A percentile compares a stretch with the other conserved stretches of the same genome.
These are phyloP conservation scores for Verticillium albo-atrum DNA, from an alignment of 2,329 filamentous ascomycete genomes.

Conservation along the genomic window DNA sequence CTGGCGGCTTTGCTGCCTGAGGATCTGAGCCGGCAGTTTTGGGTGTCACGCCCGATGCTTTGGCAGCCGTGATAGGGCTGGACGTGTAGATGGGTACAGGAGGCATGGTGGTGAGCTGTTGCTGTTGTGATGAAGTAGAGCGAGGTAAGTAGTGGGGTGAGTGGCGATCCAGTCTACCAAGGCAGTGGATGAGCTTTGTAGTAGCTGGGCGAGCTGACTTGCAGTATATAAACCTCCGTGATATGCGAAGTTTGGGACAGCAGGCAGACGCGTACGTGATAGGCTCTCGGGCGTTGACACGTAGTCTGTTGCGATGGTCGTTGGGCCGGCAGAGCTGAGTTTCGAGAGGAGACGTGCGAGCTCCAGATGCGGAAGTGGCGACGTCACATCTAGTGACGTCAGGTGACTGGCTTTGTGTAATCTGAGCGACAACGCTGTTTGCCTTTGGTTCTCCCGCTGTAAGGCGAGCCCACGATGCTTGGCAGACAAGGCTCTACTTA, in stretches of 20 bases:
- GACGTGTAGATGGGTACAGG: slow-evolving; percentile 56
- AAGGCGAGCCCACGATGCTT: not conserved
- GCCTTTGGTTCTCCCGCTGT: not conserved
- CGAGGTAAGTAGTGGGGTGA: not conserved
- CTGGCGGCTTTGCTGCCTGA: slow-evolving; percentile 10
- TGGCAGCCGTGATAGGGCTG: slow-evolving; percentile 55
- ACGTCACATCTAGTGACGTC: slow-evolving; percentile 3
- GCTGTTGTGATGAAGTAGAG: not conserved
- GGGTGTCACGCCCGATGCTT: slow-evolving; percentile 44
- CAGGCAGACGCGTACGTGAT: not conserved
- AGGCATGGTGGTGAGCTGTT: slow-evolving; percentile 37
- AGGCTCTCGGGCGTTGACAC: not conserved
- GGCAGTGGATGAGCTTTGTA: not conserved
- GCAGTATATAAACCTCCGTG: not conserved
- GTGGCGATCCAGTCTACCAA: not conserved
- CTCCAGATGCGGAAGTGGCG: slow-evolving; percentile 1
- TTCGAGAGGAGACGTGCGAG: not conserved
- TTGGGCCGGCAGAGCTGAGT: not conserved
- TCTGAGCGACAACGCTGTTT: not conserved
- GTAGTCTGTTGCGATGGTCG: not conserved
- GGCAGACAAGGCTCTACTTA: too few relatives aligned
- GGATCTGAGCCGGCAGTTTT: slow-evolving; percentile 31
- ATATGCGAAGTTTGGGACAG: not conserved
- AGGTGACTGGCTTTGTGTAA: not conserved
- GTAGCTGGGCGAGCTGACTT: not conserved